These are phyloP conservation scores for Pneumocystis carinii DNA, from an alignment of 1,139 yeast species.

Conservation along the genomic window DNA sequence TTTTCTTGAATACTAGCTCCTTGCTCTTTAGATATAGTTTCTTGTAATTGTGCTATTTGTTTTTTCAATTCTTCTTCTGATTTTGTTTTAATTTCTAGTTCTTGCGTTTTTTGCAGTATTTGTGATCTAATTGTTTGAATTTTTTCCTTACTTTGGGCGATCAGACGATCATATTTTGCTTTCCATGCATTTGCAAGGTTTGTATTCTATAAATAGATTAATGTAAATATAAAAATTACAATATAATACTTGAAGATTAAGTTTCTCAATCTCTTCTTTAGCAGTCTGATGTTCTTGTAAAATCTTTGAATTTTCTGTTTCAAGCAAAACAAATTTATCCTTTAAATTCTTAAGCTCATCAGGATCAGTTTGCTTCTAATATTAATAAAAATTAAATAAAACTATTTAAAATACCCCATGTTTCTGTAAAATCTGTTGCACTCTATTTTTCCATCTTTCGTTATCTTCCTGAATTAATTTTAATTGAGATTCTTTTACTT, in stretches of 20 bases:
- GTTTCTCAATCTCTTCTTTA: constrained; percentile 23
- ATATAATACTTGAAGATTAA: constrained; percentile 28
- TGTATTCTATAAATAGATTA: constrained; percentile 12
- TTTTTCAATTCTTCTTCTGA: constrained; percentile 21
- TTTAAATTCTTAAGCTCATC: constrained; percentile 29
- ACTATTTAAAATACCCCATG: constrained; percentile 20
- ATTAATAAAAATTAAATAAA: background rate
- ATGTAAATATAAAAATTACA: constrained; percentile 22
- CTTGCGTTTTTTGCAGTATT: background rate
- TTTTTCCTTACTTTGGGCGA: constrained; percentile 7
- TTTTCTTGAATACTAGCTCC: constrained; percentile 4
- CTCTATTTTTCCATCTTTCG: constrained; percentile 38
- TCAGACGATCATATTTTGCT: constrained; percentile 8
- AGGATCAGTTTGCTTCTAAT: constrained; percentile 30
- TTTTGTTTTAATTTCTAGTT: constrained; percentile 22
- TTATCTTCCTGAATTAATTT: constrained; percentile 30
- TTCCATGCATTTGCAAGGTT: constrained; percentile 12
- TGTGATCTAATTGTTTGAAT: background rate
- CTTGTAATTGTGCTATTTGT: constrained; percentile 24
- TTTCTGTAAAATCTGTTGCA: constrained; percentile 34
- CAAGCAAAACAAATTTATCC: constrained; percentile 8
- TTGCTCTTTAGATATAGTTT: constrained; percentile 6
- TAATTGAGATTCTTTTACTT: constrained; percentile 31
- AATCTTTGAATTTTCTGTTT: constrained; percentile 2
- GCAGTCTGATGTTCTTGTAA: constrained; percentile 17